Base-by-base conservation (phyloP, 805 yeast species). In the Candida piceae region DNA sequence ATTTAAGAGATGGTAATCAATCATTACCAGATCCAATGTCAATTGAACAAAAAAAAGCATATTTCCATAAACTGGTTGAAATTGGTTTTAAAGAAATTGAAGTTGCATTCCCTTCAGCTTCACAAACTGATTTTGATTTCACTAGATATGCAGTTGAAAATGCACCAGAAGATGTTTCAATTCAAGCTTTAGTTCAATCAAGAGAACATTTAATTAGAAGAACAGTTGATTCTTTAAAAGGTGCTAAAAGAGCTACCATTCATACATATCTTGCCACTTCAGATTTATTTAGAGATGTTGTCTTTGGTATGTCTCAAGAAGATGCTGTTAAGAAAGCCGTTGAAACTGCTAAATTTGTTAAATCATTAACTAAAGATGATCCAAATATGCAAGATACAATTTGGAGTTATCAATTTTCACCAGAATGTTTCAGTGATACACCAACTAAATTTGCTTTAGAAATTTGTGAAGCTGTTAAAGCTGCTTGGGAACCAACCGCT, bases 11-110 rank as follows among this genome's bases (percentile, higher is more conserved):
- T 55, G 94, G 94, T 22, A 84, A 84, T 60, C 93, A 84, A 63
- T 79, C 89, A 5, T 69, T 84, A 48, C 90, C 93, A 0, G 93
- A 84, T 54, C 94, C 93, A 36, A 84, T 84, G 94, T 69, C 82
- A n/a, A 67, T 82, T 29, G 79, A 66, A n/a, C 89, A 84, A 52
- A 84, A 84, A 62, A 78, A 78, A 53, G 74, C 67, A 37, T 84
- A 80, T 61, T 82, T 83, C 58, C 63, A 73, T 37, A 79, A 81
- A 56, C 66, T 84, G 29, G 71, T 83, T 12, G 83, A 80, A 19
- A 61, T 83, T 28, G 94, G 94, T 1, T 84, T 80, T 63, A 84
- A 84, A 56, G 93, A 84, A 58, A 84, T 84, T 40, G 93, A 84
- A 59, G 93, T 84, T 16, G 77, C 88, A 0, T 84, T 84, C 60